Conservation (phyloP, 2,329 filamentous ascomycete genomes). For the Colletotrichum zoysiae region DNA sequence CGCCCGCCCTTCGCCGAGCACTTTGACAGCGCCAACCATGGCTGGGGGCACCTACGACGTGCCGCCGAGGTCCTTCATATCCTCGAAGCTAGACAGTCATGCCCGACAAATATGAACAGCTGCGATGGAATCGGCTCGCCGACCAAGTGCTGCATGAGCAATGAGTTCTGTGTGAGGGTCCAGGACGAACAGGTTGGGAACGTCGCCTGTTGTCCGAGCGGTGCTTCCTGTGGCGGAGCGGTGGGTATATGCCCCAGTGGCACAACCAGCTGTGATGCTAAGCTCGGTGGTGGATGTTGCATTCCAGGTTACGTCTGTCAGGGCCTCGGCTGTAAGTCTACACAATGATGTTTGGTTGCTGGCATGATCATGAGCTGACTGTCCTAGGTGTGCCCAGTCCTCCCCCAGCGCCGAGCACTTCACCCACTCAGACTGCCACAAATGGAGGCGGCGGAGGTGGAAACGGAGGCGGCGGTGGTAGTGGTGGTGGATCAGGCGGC, state of each 20-base stretch:
- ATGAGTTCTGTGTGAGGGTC: constrained; percentile 75
- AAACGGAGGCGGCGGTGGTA: background rate
- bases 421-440: constrained; percentile 43
- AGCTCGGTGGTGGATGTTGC: constrained; percentile 80
- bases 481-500: constrained; percentile 18
- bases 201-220: constrained; percentile 81
- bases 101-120: constrained; percentile 74
- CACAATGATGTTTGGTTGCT: background rate
- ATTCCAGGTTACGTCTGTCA: constrained; percentile 78
- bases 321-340: constrained; percentile 75
- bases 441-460: constrained; percentile 26
- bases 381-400: constrained; percentile 52
- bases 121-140: constrained; percentile 75
- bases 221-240: constrained; percentile 71
- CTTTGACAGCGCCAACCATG: constrained; percentile 46
- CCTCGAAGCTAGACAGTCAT: constrained; percentile 72
- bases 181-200: constrained; percentile 72
- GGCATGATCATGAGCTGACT: constrained; percentile 34
- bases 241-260: constrained; percentile 73
- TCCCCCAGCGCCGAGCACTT: constrained; percentile 42
- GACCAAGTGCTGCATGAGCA: constrained; percentile 79
- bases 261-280: constrained; percentile 73
- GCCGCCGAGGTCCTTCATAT: constrained; percentile 61
- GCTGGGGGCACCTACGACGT: constrained; percentile 54
- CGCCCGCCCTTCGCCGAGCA: constrained; percentile 67